A percentile compares a stretch with the other conserved stretches of the same genome.
These are phyloP conservation scores for Samsoniella hepiali DNA, from an alignment of 2,329 filamentous ascomycete genomes.

Conservation along the genomic window DNA sequence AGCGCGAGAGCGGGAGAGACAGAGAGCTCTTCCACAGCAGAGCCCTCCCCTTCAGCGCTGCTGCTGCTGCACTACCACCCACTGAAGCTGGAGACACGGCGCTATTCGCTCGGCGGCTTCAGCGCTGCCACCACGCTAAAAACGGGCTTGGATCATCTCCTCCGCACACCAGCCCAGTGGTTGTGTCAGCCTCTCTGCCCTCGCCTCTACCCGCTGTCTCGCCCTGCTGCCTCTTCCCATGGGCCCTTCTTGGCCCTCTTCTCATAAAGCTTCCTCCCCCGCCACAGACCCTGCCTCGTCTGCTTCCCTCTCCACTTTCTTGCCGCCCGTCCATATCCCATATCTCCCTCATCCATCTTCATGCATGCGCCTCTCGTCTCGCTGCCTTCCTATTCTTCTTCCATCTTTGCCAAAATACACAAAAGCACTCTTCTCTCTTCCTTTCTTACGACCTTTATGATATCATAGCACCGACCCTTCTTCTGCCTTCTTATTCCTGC, in stretches of 20 bases:
- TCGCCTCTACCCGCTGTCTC: too few species aligned
- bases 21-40: too few species aligned
- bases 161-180: too few species aligned
- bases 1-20: too few species aligned
- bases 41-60: background rate
- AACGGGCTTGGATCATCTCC: too few species aligned
- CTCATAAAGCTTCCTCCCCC: conserved; percentile 10
- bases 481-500: background rate
- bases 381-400: conserved; percentile 12
- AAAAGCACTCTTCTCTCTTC: conserved; percentile 5
- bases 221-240: background rate
- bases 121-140: background rate
- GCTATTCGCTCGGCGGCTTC: background rate
- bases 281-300: conserved; percentile 16
- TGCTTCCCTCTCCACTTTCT: conserved; percentile 16
- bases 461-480: background rate
- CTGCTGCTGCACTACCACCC: background rate
- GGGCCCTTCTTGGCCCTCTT: background rate
- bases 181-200: too few species aligned
- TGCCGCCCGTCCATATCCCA: conserved; percentile 15
- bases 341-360: conserved; percentile 17
- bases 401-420: conserved; percentile 9
- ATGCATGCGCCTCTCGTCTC: conserved; percentile 14
- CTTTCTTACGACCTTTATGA: conserved; percentile 7
- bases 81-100: background rate